Base-by-base conservation (phyloP, 2,329 filamentous ascomycete genomes). In the Penicillium sp. region DNA sequence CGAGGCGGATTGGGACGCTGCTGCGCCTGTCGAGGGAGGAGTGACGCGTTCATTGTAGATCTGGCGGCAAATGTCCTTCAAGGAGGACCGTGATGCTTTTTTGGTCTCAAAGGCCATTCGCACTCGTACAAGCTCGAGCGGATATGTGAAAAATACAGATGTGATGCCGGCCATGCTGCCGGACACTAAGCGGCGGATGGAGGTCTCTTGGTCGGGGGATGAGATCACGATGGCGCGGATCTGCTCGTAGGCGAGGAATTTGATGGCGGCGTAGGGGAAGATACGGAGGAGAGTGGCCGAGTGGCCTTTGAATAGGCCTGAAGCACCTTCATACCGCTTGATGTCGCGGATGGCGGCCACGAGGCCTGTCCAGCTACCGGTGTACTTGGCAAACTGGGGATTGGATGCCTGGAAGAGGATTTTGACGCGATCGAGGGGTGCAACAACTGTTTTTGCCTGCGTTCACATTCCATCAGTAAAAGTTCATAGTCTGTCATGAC, bases 201-300 rank as follows among this genome's bases (percentile, higher is more conserved):
- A 82, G 0, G 92, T 97, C 70, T 99, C 94, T 51, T 95, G 81
- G 5, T 86, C 77, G 46, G 79, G 83, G 33, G 74, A 77, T 1
- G 82, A 82, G 55, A 99, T 97, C 28, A 97, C 67, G 13, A 86
- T 65, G 11, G 87, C 84, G 53, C 94, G 89, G 58, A 96, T 90
- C 73, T 99, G 94, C 72, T 99, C 94, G 76, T 99, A 99, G 41
- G 92, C 92, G 38, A 99, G 82, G 67, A 99, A 99, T 68, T 99
- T 99, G 74, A 97, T 96, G 41, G 89, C 92, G 14, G 92, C 94
- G 71, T 99, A 99, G 5, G 94, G 94, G 64, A 97, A 99, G 57
- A 99, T 95, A 58, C 94, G 87, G 46, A 97, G 80, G 2, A 99
- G 78, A 0, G 94, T 99, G 2, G 92, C 94, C 4, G 91, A 96